Conservation (phyloP, 2,329 filamentous ascomycete species). For the Colletotrichum spinosum region DNA sequence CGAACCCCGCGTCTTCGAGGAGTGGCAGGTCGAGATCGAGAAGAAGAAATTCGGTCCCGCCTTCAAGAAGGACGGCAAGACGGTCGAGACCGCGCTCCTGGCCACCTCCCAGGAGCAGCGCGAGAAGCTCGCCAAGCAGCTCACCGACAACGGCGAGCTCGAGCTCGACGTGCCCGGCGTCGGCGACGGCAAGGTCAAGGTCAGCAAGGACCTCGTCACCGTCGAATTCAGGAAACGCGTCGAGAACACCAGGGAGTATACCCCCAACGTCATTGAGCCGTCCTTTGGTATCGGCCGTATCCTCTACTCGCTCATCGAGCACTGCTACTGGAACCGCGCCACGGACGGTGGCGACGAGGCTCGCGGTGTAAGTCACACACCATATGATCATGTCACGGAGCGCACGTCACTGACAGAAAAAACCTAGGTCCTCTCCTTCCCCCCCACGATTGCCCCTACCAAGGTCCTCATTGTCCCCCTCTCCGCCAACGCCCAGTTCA, state of each 20-base stretch:
- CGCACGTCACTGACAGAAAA: conserved; percentile 53
- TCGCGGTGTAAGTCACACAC: conserved; percentile 76
- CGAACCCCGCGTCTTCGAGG: conserved; percentile 82
- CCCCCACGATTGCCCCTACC: conserved; percentile 82
- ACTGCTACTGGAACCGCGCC: conserved; percentile 90
- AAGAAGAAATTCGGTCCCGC: conserved; percentile 96
- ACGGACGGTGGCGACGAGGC: conserved; percentile 80
- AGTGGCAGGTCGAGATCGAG: conserved; percentile 88
- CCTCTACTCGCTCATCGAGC: conserved; percentile 92
- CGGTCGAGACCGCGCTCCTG: conserved; percentile 83
- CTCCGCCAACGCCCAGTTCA: conserved; percentile 84
- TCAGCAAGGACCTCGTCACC: conserved; percentile 81
- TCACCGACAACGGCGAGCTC: conserved; percentile 80
- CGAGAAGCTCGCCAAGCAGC: conserved; percentile 80
- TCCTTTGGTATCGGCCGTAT: conserved; percentile 98
- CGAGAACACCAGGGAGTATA: conserved; percentile 90
- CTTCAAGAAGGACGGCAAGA: conserved; percentile 94
- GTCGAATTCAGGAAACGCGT: conserved; percentile 87
- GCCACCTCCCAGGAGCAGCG: conserved; percentile 83
- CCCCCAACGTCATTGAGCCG: conserved; percentile 95
- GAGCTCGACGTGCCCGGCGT: conserved; percentile 78
- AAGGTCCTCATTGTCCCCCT: conserved; percentile 95
- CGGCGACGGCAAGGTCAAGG: conserved; percentile 78
- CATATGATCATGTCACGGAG: not conserved
- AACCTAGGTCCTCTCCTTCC: conserved; percentile 63